These are phyloP conservation scores for Suillus cothurnatus DNA, from an alignment of 768 basidiomycete genomes.

Conservation along the genomic window DNA sequence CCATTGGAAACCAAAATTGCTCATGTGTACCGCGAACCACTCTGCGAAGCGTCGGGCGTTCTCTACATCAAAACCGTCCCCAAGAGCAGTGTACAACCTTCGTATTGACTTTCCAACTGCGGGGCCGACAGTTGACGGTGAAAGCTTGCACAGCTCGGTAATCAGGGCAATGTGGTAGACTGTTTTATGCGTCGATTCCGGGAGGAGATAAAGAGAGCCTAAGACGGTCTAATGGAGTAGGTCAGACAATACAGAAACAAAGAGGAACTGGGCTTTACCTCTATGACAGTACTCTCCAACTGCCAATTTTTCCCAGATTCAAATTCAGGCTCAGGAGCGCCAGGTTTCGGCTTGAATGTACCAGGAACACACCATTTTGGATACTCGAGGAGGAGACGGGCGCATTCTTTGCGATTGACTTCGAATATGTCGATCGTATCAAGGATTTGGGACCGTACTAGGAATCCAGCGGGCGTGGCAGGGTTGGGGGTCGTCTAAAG, in stretches of 20 bases:
- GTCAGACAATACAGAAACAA: slow-evolving; percentile 1
- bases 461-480: slow-evolving; percentile 74
- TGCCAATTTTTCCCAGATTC: slow-evolving; percentile 77
- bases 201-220: slow-evolving; percentile 72
- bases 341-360: slow-evolving; percentile 82
- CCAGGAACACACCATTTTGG: slow-evolving; percentile 82
- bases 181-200: slow-evolving; percentile 73
- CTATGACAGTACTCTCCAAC: slow-evolving; percentile 85
- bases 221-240: slow-evolving; percentile 60
- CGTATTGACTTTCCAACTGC: slow-evolving; percentile 96
- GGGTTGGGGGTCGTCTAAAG: slow-evolving; percentile 76
- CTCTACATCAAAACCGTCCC: slow-evolving; percentile 87
- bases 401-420: slow-evolving; percentile 94
- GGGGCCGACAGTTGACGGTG: slow-evolving; percentile 89
- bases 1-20: slow-evolving; percentile 98
- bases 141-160: slow-evolving; percentile 93
- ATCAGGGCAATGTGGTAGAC: slow-evolving; percentile 89
- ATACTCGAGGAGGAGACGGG: slow-evolving; percentile 81
- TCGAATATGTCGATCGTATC: slow-evolving; percentile 91
- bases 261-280: slow-evolving; percentile 47
- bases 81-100: slow-evolving; percentile 76
- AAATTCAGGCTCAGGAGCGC: slow-evolving; percentile 55
- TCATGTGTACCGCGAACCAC: slow-evolving; percentile 97
- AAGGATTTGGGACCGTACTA: slow-evolving; percentile 69
- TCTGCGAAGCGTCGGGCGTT: slow-evolving; percentile 81